These are phyloP conservation scores for Saksenaea oblongispora DNA, from an alignment of 371 early-diverging fungal species.

Conservation along the genomic window DNA sequence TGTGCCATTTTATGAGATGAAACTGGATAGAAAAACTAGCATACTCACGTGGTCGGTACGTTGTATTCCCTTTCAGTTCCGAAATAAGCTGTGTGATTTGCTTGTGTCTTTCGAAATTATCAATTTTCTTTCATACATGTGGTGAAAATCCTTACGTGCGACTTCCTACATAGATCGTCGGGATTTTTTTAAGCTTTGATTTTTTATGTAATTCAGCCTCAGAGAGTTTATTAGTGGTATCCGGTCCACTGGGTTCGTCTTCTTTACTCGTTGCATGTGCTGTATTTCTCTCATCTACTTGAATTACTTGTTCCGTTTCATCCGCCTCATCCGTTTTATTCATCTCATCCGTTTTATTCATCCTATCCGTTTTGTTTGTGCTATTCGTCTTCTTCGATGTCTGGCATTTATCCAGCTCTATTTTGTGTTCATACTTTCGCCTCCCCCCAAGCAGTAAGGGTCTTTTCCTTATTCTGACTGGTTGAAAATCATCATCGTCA, in stretches of 20 bases:
- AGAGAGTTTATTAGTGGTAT: too few relatives aligned
- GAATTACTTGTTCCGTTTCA: slow-evolving; percentile 2
- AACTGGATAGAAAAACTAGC: neutral
- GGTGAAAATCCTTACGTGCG: slow-evolving; percentile 46
- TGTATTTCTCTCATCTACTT: too few relatives aligned
- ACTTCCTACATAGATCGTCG: slow-evolving; percentile 51
- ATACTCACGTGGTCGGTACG: slow-evolving; percentile 52
- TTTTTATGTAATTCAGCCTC: neutral
- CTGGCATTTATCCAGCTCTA: neutral
- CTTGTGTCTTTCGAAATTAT: slow-evolving; percentile 45
- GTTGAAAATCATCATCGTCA: slow-evolving; percentile 35
- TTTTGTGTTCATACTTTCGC: neutral
- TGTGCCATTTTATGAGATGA: slow-evolving; percentile 7
- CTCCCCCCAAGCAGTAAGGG: neutral
- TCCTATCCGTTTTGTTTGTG: neutral
- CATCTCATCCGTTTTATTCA: slow-evolving; percentile 10
- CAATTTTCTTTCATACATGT: neutral
- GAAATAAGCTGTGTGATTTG: slow-evolving; percentile 56
- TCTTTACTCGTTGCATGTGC: too few relatives aligned
- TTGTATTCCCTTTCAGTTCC: slow-evolving; percentile 55
- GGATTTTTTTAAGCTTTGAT: slow-evolving; percentile 18
- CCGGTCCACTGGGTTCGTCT: too few relatives aligned
- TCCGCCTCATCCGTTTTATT: slow-evolving; percentile 13
- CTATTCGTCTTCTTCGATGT: neutral
- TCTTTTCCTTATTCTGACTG: slow-evolving; percentile 5